Evolutionary conservation across 1,284 basidiomycete species (phyloP), one percentile per base, ranked within the genome.

Genomic region (Apiotrichum gracile): DNA sequence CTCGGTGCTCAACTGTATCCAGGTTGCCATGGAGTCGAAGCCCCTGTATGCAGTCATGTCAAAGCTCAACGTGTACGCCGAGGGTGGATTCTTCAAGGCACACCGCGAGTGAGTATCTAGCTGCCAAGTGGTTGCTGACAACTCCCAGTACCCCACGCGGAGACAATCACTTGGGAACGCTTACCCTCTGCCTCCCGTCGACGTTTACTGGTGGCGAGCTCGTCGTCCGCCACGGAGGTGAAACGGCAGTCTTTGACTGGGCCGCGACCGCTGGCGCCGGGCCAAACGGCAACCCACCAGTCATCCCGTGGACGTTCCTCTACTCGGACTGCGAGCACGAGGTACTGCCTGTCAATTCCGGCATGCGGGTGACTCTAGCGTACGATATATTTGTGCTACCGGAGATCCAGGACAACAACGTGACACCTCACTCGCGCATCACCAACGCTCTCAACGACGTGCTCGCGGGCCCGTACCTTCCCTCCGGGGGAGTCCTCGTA

Each of bases 291-390:
- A n/a, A n/a, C n/a, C n/a, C n/a, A n/a, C n/a, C n/a, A n/a, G 39
- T 13, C n/a, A 43, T 61, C 25, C 40, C 46, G 21, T 65, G 63
- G 59, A 41, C 47, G 7, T 65, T 65, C 51, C 54, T 79, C 61
- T 78, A 66, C 66, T 72, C 75, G 52, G 78, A 79, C 60, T 71
- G 78, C 48, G 76, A 77, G 54, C 77, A 80, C 55, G 77, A 79
- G 55, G 76, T 81, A 16, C 37, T 63, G 2, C 69, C 67, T 0
- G 77, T 81, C 9, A 62, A 49, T 3, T 69, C 70, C 0, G 79
- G 80, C 0, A 69, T 75, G 50, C 69, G 78, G 0, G 65, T 80
- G 34, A 78, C 77, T 4, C 57, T 81, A n/a, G 77, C 77, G 1
- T 68, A 62, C 42, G 58, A 66, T 35, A 47, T 67, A 33, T 79